Evolutionary conservation across 768 basidiomycete species (phyloP), one percentile per base, ranked within the genome.

Genomic region (Lactarius vividus): DNA sequence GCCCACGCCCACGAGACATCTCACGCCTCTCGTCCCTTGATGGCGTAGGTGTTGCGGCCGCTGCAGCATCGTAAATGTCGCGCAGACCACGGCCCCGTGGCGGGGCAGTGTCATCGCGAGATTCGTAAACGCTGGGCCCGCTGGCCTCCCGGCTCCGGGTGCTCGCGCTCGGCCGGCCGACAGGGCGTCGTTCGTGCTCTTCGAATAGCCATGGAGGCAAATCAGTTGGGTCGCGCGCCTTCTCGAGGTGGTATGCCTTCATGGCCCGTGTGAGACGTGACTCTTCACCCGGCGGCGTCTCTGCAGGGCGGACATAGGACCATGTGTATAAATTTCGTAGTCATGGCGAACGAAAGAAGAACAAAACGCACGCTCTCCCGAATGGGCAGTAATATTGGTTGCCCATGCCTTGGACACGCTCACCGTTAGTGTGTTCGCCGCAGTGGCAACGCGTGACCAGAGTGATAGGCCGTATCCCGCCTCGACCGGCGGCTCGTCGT

Each of bases 171-270:
- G 66, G 53, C 52, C 64, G 71, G 55, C 61, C 69, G 10, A 71
- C 61, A 52, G 73, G 68, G 65, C 79, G 78, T 52, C 84, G 81
- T 70, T 88, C 87, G 49, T 75, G 78, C 62, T 82, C 84, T 53
- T 81, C 81, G 64, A 89, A 88, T 20, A 90, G 79, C 88, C 88
- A 89, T 9, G 79, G 75, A 11, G 88, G 87, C 23, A 89, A 80
- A 71, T 88, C 87, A 33, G 80, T 71, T 11, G 82, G 83, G 42
- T 80, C 77, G 29, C 79, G 79, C 26, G 86, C 87, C 73, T 86
- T 85, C 31, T 80, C 81, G 57, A 87, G 79, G 70, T 89, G 84
- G 72, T 88, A 89, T 0, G 84, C 82, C 72, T 87, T 88, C 85
- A 89, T 83, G 5, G 84, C 84, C n/a, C 81, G 81, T 4, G 81